Conservation (phyloP, 768 basidiomycete species). For the Neoboletus magnificus region DNA sequence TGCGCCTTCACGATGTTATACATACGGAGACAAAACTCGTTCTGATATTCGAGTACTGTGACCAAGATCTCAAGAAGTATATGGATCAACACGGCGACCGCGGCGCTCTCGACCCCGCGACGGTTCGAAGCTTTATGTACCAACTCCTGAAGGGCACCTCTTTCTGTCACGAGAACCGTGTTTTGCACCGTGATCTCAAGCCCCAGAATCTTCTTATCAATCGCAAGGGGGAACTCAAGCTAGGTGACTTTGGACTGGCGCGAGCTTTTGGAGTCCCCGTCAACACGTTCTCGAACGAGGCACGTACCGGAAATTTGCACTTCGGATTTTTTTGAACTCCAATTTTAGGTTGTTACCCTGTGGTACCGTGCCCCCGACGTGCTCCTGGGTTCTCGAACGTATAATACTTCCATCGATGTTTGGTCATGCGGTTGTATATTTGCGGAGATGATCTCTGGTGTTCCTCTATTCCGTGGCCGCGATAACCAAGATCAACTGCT, state of each 20-base stretch:
- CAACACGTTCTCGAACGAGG: constrained; percentile 99
- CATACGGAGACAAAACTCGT: constrained; percentile 98
- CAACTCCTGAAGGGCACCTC: constrained; percentile 96
- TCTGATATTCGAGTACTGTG: constrained; percentile 97
- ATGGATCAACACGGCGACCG: constrained; percentile 98
- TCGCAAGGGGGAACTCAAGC: constrained; percentile 91
- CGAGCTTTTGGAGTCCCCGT: constrained; percentile 98
- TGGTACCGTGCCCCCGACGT: constrained; percentile 99
- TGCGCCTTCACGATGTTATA: constrained; percentile 96
- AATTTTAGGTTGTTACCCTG: constrained; percentile 84
- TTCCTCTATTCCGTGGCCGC: constrained; percentile 92
- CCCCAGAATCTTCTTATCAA: constrained; percentile 99
- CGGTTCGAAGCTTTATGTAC: constrained; percentile 95
- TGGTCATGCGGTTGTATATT: constrained; percentile 99
- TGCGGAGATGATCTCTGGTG: constrained; percentile 98
- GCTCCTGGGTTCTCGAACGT: constrained; percentile 92
- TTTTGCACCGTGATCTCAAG: constrained; percentile 95
- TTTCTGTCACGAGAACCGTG: constrained; percentile 98
- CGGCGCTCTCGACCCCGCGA: constrained; percentile 85
- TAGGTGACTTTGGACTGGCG: constrained; percentile 97
- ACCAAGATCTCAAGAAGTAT: constrained; percentile 97
- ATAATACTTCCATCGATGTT: constrained; percentile 97
- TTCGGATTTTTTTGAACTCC: background rate
- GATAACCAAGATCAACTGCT: constrained; percentile 98
- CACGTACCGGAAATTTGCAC: constrained; percentile 16